A percentile compares a stretch with the other conserved stretches of the same genome.
phyloP scores from a whole-genome alignment of 768 basidiomycete genomes.

The Auricularia sp. region DNA sequence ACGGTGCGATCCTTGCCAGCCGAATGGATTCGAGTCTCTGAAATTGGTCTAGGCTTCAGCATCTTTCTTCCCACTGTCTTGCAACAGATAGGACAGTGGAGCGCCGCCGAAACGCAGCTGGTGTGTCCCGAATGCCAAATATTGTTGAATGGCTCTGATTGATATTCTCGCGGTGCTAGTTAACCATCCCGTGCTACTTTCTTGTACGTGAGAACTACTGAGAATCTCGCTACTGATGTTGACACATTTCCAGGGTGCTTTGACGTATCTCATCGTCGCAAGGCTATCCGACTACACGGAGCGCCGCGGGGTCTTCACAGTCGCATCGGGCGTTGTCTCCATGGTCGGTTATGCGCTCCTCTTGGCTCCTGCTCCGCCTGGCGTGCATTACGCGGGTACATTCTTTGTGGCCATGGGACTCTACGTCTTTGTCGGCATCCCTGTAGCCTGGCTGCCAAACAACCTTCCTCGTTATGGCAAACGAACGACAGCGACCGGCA shows the following conservation, averaged over 20 bases:
- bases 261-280: background rate
- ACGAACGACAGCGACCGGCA: constrained; percentile 2
- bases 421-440: constrained; percentile 6
- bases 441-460: constrained; percentile 1
- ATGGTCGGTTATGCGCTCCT: background rate
- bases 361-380: background rate
- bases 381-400: background rate
- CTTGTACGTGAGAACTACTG: background rate
- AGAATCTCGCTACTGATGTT: background rate
- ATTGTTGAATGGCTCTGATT: background rate
- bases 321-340: background rate
- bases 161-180: background rate
- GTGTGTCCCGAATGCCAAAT: background rate
- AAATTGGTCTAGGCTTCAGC: background rate
- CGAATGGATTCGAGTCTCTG: too few relatives aligned
- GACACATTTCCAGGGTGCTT: background rate
- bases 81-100: constrained; percentile 2
- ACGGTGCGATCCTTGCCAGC: too few relatives aligned
- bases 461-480: constrained; percentile 5
- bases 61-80: constrained; percentile 7
- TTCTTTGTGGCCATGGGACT: constrained; percentile 5
- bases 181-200: background rate
- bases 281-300: background rate
- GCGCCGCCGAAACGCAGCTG: background rate
- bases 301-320: background rate